Evolutionary conservation across 345 rosid genomes (phyloP), one percentile per base, ranked within the genome.

Genomic region (Heritiera littoralis): DNA sequence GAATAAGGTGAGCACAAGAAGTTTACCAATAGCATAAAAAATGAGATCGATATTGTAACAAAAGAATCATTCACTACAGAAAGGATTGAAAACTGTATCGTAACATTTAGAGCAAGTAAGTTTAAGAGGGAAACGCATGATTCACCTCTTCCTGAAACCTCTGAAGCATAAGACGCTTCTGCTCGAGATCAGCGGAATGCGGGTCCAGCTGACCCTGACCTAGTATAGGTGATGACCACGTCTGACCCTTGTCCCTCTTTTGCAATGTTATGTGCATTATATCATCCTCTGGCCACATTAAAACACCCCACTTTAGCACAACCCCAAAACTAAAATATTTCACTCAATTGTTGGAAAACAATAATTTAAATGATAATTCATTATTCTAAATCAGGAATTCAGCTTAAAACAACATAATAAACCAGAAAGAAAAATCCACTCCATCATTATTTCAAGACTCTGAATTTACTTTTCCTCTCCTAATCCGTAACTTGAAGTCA

Each of bases 111-210:
- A 18, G 30, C 20, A 76, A 51, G 12, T 18, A 35, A 35, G 12
- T 18, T 69, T 61, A n/a, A 51, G 20, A 61, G 66, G 38, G 65
- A 35, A 56, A 72, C 18, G 11, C 9, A 54, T 3, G 48, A 74
- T 13, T 88, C 82, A 90, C 98, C 98, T 93, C 97, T 86, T 93
- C 97, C 81, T 95, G 98, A 83, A 95, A 95, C 84, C 97, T 95
- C 87, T 92, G 94, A 40, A 95, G 91, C 99, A 92, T 95, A 78
- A 94, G 94, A 1, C 97, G 92, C 79, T 90, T 95, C 90, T 95
- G 97, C 78, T 92, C 97, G 15, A 89, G 80, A 80, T 92, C 97
- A 70, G 94, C 81, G 5, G 91, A 58, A 13, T 91, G 85, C 23
- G 97, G 88, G 59, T 93, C 98, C 55, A 94, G 86, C 84, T 85